Base-by-base conservation (phyloP, 768 basidiomycete species). In the Leucosporidium creatinivorum region DNA sequence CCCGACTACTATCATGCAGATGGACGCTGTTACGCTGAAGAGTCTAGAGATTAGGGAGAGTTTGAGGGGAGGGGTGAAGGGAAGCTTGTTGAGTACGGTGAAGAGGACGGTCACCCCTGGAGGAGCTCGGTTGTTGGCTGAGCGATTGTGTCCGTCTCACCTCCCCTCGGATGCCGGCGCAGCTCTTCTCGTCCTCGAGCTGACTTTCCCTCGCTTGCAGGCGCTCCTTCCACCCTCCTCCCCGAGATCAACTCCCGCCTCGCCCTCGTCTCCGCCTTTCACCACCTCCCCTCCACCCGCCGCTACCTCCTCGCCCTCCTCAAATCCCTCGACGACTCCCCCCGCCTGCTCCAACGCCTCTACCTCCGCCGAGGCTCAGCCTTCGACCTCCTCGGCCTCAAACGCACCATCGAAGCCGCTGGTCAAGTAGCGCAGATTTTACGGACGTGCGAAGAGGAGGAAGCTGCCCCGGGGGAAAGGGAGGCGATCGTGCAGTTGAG, bases 21-120 rank as follows among this genome's bases (percentile, higher is more conserved):
- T 93, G 64, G 91, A 93, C 75, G 83, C 88, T 6, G 86, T 92
- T 76, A 92, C 91, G 1, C 87, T 92, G 77, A 87, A 88, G 76
- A 87, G 88, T n/a, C 83, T 93, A 55, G 91, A 93, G 77, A 87
- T 93, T 61, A 82, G 85, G 28, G 89, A 91, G 79, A 83, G 82
- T 36, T 82, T 85, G 31, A 81, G 85, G 36, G 89, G 91, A 73
- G 88, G 89, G 0, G 77, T 80, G 17, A 84, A 83, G 64, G 91
- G 91, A 6, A 90, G 86, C 73, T 81, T 93, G 63, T 74, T 91
- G 39, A 87, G 85, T 72, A 84, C 83, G 39, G 81, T 92, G 64
- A 90, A 87, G 75, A 83, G 88, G 56, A 93, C 91, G 0, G 80
- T 84, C 12, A 92, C 91, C 1, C 85, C 80, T 57, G 85, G 91